A percentile compares a stretch with the other conserved stretches of the same genome.
Conservation (phyloP, 371 early-diverging fungal genomes). For the Mortierella sp. region DNA sequence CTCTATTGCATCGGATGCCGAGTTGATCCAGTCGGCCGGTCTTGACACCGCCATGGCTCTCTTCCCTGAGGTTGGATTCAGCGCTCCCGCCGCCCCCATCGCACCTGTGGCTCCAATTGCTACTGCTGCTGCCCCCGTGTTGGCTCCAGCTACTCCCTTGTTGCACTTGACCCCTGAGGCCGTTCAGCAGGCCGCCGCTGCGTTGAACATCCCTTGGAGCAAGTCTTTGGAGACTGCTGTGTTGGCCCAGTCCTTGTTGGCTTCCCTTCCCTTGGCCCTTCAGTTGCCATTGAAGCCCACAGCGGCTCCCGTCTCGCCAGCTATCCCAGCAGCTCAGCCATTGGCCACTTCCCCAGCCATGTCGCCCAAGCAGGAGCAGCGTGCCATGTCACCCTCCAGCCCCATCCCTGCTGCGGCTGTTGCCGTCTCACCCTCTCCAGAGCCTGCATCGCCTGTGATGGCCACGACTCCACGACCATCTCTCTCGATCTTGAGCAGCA, state of each 20-base stretch:
- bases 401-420: slow-evolving; percentile 7
- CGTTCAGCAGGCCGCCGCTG: slow-evolving; percentile 53
- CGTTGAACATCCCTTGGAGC: slow-evolving; percentile 55
- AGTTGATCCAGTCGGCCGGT: slow-evolving; percentile 26
- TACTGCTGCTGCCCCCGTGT: slow-evolving; percentile 9
- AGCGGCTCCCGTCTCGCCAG: slow-evolving; percentile 6
- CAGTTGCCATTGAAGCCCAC: slow-evolving; percentile 30
- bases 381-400: slow-evolving; percentile 9
- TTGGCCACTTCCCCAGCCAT: slow-evolving; percentile 22
- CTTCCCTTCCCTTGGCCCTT: slow-evolving; percentile 42
- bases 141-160: slow-evolving; percentile 16
- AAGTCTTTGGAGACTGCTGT: slow-evolving; percentile 48
- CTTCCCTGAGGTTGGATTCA: slow-evolving; percentile 40
- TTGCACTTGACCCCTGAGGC: slow-evolving; percentile 46
- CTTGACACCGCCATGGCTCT: slow-evolving; percentile 31
- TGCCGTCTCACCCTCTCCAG: slow-evolving; percentile 3
- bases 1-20: slow-evolving; percentile 42
- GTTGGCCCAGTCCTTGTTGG: slow-evolving; percentile 48
- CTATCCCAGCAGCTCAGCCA: slow-evolving; percentile 15
- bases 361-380: slow-evolving; percentile 32
- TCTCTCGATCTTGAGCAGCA: slow-evolving; percentile 47
- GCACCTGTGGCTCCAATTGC: slow-evolving; percentile 6
- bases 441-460: slow-evolving; percentile 12
- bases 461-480: slow-evolving; percentile 34
- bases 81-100: slow-evolving; percentile 6